phyloP scores from a whole-genome alignment of 2,329 filamentous ascomycete genomes.

The Venturia nashicola region DNA sequence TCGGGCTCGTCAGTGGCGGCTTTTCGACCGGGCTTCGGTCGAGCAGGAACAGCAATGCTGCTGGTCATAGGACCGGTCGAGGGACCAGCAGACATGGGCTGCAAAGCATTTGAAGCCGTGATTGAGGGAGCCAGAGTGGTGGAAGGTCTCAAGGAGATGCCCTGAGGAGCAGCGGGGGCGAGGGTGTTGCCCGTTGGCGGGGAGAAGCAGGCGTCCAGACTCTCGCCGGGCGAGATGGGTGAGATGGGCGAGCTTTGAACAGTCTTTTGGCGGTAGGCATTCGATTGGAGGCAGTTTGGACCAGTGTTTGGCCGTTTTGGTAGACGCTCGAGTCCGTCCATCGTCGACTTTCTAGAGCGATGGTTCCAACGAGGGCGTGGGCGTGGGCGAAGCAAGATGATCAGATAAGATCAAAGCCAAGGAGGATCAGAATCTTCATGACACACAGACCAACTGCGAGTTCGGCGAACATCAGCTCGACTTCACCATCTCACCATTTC shows the following conservation, averaged over 20 bases:
- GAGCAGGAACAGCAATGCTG: constrained; percentile 26
- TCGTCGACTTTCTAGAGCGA: not conserved
- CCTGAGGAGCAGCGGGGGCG: not conserved
- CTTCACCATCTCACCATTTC: no score
- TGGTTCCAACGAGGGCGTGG: not conserved
- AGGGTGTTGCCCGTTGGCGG: not conserved
- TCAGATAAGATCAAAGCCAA: not conserved
- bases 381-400: not conserved
- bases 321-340: not conserved
- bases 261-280: not conserved
- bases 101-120: not conserved
- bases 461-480: not conserved
- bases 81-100: not conserved
- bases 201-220: not conserved
- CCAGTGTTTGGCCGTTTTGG: not conserved
- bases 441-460: not conserved
- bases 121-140: not conserved
- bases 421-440: not conserved
- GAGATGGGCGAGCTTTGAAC: not conserved
- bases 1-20: constrained; percentile 85
- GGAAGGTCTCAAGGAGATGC: not conserved
- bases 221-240: not conserved
- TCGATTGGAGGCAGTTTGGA: not conserved
- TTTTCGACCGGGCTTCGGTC: constrained; percentile 67
- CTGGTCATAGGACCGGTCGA: constrained; percentile 24